Evolutionary conservation across 352 stramenopile species (phyloP).

Genomic region (Phytophthora pinifolia): DNA sequence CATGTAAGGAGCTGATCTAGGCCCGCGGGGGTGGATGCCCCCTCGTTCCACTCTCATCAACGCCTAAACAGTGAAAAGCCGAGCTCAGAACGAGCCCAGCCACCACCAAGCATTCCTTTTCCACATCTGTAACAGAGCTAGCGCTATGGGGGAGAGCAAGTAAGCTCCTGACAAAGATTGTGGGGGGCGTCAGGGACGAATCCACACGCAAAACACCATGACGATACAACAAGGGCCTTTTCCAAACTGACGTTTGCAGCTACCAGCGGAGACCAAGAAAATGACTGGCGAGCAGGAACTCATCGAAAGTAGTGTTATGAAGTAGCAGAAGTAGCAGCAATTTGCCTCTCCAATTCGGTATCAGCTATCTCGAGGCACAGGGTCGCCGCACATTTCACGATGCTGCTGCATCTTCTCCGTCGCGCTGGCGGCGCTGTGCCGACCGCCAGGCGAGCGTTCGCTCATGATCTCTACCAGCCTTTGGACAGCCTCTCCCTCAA

Average conservation of each 20-base stretch:
- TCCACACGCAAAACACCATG: slow-evolving; percentile 7
- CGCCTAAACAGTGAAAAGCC: slow-evolving; percentile 56
- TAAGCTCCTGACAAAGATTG: slow-evolving; percentile 81
- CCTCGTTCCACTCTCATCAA: slow-evolving; percentile 79
- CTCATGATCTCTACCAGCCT: not conserved
- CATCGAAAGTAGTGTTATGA: slow-evolving; percentile 9
- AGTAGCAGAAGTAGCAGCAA: slow-evolving; percentile 5
- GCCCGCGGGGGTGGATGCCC: slow-evolving; percentile 32
- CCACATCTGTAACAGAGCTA: slow-evolving; percentile 84
- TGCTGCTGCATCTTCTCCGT: slow-evolving; percentile 23
- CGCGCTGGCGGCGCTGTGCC: slow-evolving; percentile 9
- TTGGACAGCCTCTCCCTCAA: not conserved
- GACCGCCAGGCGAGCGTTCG: not conserved
- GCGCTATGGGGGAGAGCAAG: slow-evolving; percentile 66
- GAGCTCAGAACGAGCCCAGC: slow-evolving; percentile 69
- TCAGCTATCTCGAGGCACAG: not conserved
- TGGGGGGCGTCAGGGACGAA: slow-evolving; percentile 27
- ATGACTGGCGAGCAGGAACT: slow-evolving; percentile 29
- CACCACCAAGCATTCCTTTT: slow-evolving; percentile 73
- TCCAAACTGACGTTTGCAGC: slow-evolving; percentile 16
- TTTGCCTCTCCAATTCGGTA: slow-evolving; percentile 1
- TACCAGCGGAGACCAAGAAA: not conserved
- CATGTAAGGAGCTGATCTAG: slow-evolving; percentile 86
- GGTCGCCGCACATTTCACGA: slow-evolving; percentile 16
- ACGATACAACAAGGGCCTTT: slow-evolving; percentile 1